Evolutionary conservation across 1,139 yeast genomes (phyloP).

Genomic region (Kurtzmaniella quercitrusa): DNA sequence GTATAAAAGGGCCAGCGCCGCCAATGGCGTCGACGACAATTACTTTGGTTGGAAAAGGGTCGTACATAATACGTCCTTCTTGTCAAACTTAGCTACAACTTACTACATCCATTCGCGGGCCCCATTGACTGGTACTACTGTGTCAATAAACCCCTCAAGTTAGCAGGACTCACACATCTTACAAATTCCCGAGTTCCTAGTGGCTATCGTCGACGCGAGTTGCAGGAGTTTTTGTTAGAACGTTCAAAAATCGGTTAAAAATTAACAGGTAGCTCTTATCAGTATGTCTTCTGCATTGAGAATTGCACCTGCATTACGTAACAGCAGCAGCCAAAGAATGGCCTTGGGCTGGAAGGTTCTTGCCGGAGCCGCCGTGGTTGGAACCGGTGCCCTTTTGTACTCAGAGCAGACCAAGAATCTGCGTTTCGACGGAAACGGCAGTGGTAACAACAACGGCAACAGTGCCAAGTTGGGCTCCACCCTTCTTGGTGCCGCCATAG

Average conservation of each 20-base stretch:
- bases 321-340: slow-evolving; percentile 2
- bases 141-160: background rate
- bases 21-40: background rate
- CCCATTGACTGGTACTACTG: too few species aligned
- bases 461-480: slow-evolving; percentile 11
- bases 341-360: slow-evolving; percentile 3
- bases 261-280: too few species aligned
- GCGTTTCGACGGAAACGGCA: background rate
- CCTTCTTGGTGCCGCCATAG: slow-evolving; percentile 17
- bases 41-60: background rate
- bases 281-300: slow-evolving; percentile 5
- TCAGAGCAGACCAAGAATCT: background rate
- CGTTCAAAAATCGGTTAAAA: too few species aligned
- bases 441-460: slow-evolving; percentile 11
- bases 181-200: background rate
- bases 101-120: too few species aligned
- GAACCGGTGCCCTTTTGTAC: slow-evolving; percentile 3
- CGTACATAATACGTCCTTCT: background rate
- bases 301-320: slow-evolving; percentile 5
- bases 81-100: too few species aligned
- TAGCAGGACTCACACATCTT: background rate
- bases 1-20: background rate
- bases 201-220: background rate
- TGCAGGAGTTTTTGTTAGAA: too few species aligned
- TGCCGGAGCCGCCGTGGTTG: slow-evolving; percentile 4